Base-by-base conservation (phyloP, 805 yeast species). In the Candida stauntonica region DNA sequence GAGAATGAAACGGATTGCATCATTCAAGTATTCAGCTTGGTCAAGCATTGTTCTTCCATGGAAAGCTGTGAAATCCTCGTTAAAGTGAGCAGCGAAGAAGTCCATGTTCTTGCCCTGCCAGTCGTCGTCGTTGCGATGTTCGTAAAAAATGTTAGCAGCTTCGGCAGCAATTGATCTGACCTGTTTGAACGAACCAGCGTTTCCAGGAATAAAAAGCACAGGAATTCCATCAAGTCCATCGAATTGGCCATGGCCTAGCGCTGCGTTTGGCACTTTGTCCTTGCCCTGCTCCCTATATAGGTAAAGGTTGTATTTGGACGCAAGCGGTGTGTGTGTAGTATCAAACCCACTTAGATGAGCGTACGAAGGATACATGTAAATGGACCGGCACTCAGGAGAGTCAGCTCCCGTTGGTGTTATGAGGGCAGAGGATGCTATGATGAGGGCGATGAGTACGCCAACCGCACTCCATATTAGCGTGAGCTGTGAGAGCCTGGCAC, bases 51-150 rank as follows among this genome's bases (percentile, higher is more conserved):
- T 89, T 49, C 91, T 71, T 1, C 99, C 99, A 60, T 91, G 97
- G 60, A 91, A 86, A 0, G 98, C 98, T 1, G 97, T 88, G 51
- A 87, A 81, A 55, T 93, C 98, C 61, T 89, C 98, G 55, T 89
- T 88, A 65, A 91, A 93, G 59, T 91, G 96, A 1, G 95, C 94
- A 1, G 94, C 70, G 58, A 88, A 91, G 58, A 89, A 84, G 58
- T 93, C 99, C 37, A 86, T 65, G 47, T 75, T 77, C 36, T 65
- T 58, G 2, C 65, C 61, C 23, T 59, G 53, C 36, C 35, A 39
- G 3, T 9, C 17, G 5, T 18, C 19, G 7, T 38, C 23, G 56
- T 48, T 26, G 53, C 48, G 11, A 45, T 44, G 32, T 36, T 55
- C 58, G 3, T 65, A 71, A 48, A 66, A 81, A 4, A 73, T 50